phyloP scores from a whole-genome alignment of 2,329 filamentous ascomycete genomes.

The Waltergamsia citrina region DNA sequence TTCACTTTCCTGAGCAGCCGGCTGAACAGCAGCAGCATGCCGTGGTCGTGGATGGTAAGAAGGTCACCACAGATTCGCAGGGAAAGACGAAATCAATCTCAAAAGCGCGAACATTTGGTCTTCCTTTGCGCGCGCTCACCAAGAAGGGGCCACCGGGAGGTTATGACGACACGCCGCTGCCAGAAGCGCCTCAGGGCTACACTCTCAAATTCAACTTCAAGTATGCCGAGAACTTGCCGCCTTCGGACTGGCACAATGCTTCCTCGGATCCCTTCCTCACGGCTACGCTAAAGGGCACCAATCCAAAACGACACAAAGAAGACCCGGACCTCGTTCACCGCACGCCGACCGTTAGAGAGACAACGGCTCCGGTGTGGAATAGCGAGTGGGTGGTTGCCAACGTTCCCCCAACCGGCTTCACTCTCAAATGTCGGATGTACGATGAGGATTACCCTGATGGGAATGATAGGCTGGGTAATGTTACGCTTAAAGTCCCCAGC shows the following conservation, averaged over 20 bases:
- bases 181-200: constrained; percentile 65
- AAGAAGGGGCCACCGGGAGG: constrained; percentile 56
- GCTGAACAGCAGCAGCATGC: no score
- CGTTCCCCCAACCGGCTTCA: constrained; percentile 70
- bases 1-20: no score
- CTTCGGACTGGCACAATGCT: constrained; percentile 67
- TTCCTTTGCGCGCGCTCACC: constrained; percentile 3
- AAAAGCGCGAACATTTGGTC: constrained; percentile 1
- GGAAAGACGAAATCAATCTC: no score
- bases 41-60: no score
- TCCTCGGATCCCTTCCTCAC: constrained; percentile 78
- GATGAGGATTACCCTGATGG: constrained; percentile 84
- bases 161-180: constrained; percentile 71
- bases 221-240: constrained; percentile 69
- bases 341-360: constrained; percentile 65
- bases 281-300: constrained; percentile 61
- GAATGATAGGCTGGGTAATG: constrained; percentile 82
- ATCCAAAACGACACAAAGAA: constrained; percentile 75
- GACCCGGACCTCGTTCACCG: constrained; percentile 68
- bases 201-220: constrained; percentile 81
- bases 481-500: constrained; percentile 55
- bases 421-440: constrained; percentile 76
- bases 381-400: constrained; percentile 84
- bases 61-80: no score
- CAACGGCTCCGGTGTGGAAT: constrained; percentile 71